Conservation (phyloP, 257 asterid species). For the Capsicum chinense region DNA sequence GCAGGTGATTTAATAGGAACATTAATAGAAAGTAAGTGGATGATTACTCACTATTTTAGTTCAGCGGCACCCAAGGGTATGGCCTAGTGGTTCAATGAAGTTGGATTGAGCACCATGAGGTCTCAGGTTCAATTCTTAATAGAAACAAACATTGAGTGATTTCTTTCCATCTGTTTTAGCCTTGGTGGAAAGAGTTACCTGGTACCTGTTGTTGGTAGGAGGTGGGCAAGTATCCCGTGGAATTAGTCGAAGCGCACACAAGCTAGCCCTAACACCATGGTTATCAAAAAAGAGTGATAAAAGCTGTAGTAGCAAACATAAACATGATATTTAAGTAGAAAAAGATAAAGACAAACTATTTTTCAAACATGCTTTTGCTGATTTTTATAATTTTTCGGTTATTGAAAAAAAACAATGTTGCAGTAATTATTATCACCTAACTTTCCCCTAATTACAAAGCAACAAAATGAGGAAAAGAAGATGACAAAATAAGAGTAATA, state of each 20-base stretch:
- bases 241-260: too few species aligned
- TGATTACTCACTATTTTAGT: too few species aligned
- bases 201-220: too few species aligned
- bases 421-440: conserved; percentile 1
- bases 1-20: background rate
- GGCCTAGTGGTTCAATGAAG: too few species aligned
- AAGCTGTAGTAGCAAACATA: background rate
- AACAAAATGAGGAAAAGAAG: background rate
- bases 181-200: too few species aligned
- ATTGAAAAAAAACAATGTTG: background rate
- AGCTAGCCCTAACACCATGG: too few species aligned
- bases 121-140: too few species aligned
- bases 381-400: background rate
- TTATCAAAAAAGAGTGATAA: background rate
- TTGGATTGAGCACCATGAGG: too few species aligned
- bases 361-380: background rate
- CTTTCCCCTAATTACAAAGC: background rate
- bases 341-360: background rate
- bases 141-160: too few species aligned
- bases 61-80: too few species aligned
- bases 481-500: background rate
- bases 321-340: background rate
- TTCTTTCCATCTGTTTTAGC: too few species aligned
- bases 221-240: too few species aligned
- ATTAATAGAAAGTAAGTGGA: background rate